These are phyloP conservation scores for Schrenkiella parvula DNA, from an alignment of 345 rosid genomes.

Conservation along the genomic window DNA sequence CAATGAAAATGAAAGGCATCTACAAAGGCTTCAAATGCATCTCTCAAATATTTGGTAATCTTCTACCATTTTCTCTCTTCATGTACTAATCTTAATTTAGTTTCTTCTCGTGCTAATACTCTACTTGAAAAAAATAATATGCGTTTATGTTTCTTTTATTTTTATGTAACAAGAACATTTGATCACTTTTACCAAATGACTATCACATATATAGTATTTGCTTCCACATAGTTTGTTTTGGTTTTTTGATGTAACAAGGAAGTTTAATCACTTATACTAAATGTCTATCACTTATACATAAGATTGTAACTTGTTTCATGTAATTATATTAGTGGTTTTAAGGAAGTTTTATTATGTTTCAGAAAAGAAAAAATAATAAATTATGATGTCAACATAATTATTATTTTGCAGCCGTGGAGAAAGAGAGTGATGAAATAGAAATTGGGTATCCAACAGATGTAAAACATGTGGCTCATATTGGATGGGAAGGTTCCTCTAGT, in stretches of 20 bases:
- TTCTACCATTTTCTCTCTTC: neutral
- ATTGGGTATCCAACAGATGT: constrained; percentile 97
- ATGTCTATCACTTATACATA: neutral
- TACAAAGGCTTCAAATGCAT: constrained; percentile 85
- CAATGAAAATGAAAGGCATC: constrained; percentile 77
- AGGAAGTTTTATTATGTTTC: neutral
- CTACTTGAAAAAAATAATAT: neutral
- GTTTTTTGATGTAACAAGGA: neutral
- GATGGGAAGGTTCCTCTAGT: constrained; percentile 77
- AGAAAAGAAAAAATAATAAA: neutral
- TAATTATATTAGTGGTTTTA: neutral
- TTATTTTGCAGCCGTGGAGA: constrained; percentile 32
- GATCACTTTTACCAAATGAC: neutral
- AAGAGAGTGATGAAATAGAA: constrained; percentile 64
- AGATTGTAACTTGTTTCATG: neutral
- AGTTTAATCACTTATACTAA: neutral
- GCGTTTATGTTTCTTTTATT: neutral
- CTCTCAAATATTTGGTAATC: constrained; percentile 76
- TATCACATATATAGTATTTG: neutral
- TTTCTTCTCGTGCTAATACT: neutral
- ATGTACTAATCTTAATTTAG: neutral
- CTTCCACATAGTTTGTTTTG: neutral
- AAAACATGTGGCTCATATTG: constrained; percentile 89
- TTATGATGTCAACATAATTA: neutral
- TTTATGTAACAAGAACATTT: neutral